Evolutionary conservation across 768 basidiomycete species (phyloP).

Genomic region (Agrocybe pediades): DNA sequence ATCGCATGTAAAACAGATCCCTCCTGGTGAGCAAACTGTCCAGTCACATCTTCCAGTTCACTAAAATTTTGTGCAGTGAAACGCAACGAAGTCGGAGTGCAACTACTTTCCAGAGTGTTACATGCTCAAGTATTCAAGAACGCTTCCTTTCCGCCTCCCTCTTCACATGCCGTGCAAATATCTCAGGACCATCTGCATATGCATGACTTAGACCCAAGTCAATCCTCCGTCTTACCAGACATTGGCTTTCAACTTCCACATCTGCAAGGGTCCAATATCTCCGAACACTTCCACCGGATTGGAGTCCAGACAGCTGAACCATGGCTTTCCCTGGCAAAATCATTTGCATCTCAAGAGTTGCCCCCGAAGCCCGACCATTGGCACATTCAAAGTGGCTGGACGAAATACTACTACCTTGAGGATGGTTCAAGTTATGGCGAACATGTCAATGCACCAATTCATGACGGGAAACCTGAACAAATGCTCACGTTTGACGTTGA

Average conservation of each 20-base stretch:
- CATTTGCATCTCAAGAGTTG: slow-evolving; percentile 51
- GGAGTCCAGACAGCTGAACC: slow-evolving; percentile 72
- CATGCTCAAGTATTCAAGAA: slow-evolving; percentile 84
- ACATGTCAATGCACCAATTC: slow-evolving; percentile 66
- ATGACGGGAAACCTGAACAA: slow-evolving; percentile 64
- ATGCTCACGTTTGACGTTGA: slow-evolving; percentile 94
- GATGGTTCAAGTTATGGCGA: slow-evolving; percentile 83
- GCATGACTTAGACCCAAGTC: slow-evolving; percentile 80
- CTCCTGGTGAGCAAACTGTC: not conserved
- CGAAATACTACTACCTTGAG: slow-evolving; percentile 67
- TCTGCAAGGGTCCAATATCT: slow-evolving; percentile 77
- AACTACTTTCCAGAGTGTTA: slow-evolving; percentile 80
- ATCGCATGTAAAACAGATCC: not conserved
- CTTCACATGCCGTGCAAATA: slow-evolving; percentile 65
- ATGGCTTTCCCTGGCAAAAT: slow-evolving; percentile 70
- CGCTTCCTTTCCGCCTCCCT: slow-evolving; percentile 62
- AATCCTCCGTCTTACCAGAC: slow-evolving; percentile 81
- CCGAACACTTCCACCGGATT: slow-evolving; percentile 88
- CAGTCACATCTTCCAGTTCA: not conserved
- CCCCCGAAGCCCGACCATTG: slow-evolving; percentile 59
- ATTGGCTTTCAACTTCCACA: slow-evolving; percentile 80
- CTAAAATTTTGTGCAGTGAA: slow-evolving; percentile 42
- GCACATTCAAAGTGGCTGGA: slow-evolving; percentile 80
- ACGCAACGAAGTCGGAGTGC: slow-evolving; percentile 91
- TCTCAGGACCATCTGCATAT: slow-evolving; percentile 77